A percentile compares a stretch with the other conserved stretches of the same genome.
Evolutionary conservation across 371 early-diverging fungal species (phyloP).

Genomic region (Nematocida ironsii): DNA sequence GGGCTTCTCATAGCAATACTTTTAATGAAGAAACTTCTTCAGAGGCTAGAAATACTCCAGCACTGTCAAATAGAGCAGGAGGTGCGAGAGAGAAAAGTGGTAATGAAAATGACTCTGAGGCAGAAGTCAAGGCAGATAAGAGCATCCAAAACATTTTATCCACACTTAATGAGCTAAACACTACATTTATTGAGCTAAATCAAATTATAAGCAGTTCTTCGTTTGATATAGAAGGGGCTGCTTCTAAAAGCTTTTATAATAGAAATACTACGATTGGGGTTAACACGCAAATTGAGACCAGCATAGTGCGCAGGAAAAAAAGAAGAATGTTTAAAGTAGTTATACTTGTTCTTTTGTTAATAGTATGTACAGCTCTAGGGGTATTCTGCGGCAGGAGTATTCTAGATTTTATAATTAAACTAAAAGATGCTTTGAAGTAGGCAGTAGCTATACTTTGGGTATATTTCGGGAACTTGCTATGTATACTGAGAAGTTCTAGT

Average conservation of each 20-base stretch:
- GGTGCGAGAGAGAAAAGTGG: background rate
- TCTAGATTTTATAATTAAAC: conserved; percentile 25
- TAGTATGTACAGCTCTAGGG: background rate
- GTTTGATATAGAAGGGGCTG: conserved; percentile 14
- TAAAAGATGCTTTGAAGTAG: conserved; percentile 24
- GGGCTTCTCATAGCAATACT: background rate
- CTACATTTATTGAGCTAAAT: conserved; percentile 24
- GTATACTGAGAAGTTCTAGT: no score
- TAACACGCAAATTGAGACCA: conserved; percentile 23
- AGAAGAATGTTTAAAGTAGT: conserved; percentile 17
- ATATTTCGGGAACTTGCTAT: no score
- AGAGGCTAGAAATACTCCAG: background rate
- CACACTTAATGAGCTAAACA: conserved; percentile 1
- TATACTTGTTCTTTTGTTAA: background rate
- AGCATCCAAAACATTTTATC: conserved; percentile 2
- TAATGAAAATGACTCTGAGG: background rate
- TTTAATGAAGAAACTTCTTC: background rate
- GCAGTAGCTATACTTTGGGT: no score
- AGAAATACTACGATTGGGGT: conserved; percentile 4
- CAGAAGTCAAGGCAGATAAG: background rate
- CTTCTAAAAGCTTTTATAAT: conserved; percentile 1
- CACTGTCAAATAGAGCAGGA: background rate
- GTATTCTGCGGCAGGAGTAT: conserved; percentile 23
- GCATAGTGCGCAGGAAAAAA: conserved; percentile 21
- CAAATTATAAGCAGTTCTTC: conserved; percentile 9